phyloP scores from a whole-genome alignment of 1,284 basidiomycete species.

The Cutaneotrichosporon arboriforme region DNA sequence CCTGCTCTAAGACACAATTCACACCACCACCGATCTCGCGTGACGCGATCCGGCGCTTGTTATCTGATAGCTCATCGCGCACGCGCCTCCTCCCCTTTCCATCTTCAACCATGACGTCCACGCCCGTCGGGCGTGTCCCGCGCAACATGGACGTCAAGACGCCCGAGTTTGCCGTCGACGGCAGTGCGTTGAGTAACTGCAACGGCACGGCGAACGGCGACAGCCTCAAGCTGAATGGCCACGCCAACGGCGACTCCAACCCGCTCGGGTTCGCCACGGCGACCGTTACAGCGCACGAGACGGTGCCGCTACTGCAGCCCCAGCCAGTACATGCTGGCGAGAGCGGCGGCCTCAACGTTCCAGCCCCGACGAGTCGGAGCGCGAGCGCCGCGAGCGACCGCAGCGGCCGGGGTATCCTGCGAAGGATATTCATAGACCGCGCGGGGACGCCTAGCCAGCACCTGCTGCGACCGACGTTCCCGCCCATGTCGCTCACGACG shows the following conservation, averaged over 20 bases:
- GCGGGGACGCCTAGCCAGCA: conserved; percentile 44
- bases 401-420: conserved; percentile 33
- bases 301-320: conserved; percentile 28
- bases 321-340: conserved; percentile 12
- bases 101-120: neutral
- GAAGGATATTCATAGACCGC: conserved; percentile 46
- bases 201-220: no score
- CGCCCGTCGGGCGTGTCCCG: neutral
- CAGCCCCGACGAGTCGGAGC: conserved; percentile 22
- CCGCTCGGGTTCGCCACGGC: no score
- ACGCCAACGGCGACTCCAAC: neutral
- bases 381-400: conserved; percentile 30
- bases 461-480: conserved; percentile 45
- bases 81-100: neutral
- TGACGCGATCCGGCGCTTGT: no score
- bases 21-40: no score
- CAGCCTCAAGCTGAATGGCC: neutral
- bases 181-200: neutral
- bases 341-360: neutral
- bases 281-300: conserved; percentile 3
- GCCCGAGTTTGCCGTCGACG: conserved; percentile 33
- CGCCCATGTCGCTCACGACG: conserved; percentile 44
- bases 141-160: conserved; percentile 1
- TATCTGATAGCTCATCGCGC: no score
- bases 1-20: no score